phyloP scores from a whole-genome alignment of 148 eudicot genomes.

The Dianthus caryophyllus region DNA sequence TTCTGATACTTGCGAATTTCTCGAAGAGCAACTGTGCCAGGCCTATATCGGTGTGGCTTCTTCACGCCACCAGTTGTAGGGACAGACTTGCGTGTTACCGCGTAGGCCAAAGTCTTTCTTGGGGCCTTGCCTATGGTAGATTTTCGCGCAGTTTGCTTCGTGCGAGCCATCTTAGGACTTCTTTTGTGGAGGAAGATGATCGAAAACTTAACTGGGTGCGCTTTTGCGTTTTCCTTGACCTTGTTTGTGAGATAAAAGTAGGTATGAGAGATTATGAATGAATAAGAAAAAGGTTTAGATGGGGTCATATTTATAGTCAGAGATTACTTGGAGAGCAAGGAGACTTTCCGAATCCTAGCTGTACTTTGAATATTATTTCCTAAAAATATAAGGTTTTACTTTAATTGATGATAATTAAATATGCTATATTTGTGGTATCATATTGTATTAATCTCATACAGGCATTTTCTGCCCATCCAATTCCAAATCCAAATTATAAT shows the following conservation, averaged over 20 bases:
- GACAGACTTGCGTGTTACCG: constrained; percentile 1
- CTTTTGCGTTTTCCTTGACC: not conserved
- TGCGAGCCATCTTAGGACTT: constrained; percentile 12
- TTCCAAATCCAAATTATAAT: too few species aligned
- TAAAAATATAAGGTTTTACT: not conserved
- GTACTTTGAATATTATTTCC: not conserved
- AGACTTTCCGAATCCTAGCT: not conserved
- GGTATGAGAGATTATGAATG: not conserved
- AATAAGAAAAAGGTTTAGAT: constrained; percentile 10
- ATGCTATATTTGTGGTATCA: too few species aligned
- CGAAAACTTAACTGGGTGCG: not conserved
- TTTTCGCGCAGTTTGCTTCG: constrained; percentile 14
- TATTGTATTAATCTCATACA: too few species aligned
- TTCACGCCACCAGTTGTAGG: constrained; percentile 14
- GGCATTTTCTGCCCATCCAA: too few species aligned
- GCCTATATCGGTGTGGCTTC: constrained; percentile 13
- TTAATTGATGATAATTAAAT: too few species aligned
- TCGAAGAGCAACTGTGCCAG: constrained; percentile 16
- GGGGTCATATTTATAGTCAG: not conserved
- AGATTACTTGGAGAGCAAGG: constrained; percentile 9
- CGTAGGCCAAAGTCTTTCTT: constrained; percentile 5
- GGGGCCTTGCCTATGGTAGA: constrained; percentile 8
- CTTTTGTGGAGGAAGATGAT: not conserved
- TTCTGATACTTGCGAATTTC: constrained; percentile 14
- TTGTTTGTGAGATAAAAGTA: not conserved